Conservation (phyloP, 768 basidiomycete species). For the Thelephora aurantiotincta region DNA sequence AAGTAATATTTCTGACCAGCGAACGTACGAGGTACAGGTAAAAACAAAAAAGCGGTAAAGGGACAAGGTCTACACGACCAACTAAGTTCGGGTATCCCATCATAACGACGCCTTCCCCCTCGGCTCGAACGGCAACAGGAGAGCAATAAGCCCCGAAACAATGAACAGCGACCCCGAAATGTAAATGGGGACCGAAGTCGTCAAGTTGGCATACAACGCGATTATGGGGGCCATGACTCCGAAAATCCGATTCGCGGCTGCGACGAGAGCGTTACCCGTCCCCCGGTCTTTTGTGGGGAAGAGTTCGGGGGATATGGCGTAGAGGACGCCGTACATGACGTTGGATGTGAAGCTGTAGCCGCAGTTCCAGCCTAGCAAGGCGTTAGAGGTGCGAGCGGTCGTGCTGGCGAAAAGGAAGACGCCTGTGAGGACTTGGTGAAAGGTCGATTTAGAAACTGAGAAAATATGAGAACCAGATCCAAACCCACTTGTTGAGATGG, state of each 20-base stretch:
- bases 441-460: neutral
- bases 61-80: no score
- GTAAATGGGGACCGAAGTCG: slow-evolving; percentile 39
- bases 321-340: slow-evolving; percentile 37
- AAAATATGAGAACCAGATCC: neutral
- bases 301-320: slow-evolving; percentile 31
- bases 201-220: slow-evolving; percentile 32
- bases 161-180: slow-evolving; percentile 40
- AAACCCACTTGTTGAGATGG: slow-evolving; percentile 30
- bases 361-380: slow-evolving; percentile 45
- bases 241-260: slow-evolving; percentile 39
- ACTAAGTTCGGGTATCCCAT: slow-evolving; percentile 16
- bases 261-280: slow-evolving; percentile 40
- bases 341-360: slow-evolving; percentile 43
- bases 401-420: slow-evolving; percentile 44
- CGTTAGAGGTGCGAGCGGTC: slow-evolving; percentile 36
- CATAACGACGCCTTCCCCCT: slow-evolving; percentile 39
- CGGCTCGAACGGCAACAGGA: slow-evolving; percentile 43
- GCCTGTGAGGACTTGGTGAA: slow-evolving; percentile 31
- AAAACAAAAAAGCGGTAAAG: no score
- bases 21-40: no score
- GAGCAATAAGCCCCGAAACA: slow-evolving; percentile 29
- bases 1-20: no score
- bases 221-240: slow-evolving; percentile 46
- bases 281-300: slow-evolving; percentile 41